Base-by-base conservation (phyloP, 2,329 filamentous ascomycete species). In the Penicillium sp. region DNA sequence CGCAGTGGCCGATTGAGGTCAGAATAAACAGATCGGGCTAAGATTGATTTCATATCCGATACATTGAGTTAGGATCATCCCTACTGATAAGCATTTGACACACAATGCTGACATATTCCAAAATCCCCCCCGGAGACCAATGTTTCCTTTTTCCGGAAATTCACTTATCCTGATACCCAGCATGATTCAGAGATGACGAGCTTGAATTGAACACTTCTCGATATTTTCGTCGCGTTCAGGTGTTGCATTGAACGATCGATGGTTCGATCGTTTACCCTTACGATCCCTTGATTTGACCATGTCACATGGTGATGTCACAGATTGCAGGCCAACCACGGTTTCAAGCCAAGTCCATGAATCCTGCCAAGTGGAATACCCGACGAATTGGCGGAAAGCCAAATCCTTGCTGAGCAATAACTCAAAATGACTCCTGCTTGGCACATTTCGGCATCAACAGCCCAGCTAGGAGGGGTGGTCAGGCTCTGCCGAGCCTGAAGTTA, bases 281-380 rank as follows among this genome's bases (percentile, higher is more conserved):
- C 2, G 13, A 7, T 24, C 24, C 18, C 29, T 34, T 36, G 36
- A 11, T 48, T 16, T 11, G 21, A 21, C 3, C 24, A 18, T 16
- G 32, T 53, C 50, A 53, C 18, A 45, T 52, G 50, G 29, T 48
- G 44, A 53, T 48, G 50, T 53, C 50, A 48, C 29, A 16, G 16
- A 42, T 46, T 29, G n/a, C n/a, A 21, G 34, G 13, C 21, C 4
- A 46, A 32, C 21, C 18, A 9, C 38, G 18, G 34, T 16, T 40
- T 27, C 7, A 32, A 46, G 18, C 36, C 36, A 40, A 51, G 45
- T 40, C 10, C 5, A 21, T 18, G 38, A 40, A 46, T 21, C 36
- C 24, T 8, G 32, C 43, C 42, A 32, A 45, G 39, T 36, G 18
- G 27, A 27, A 7, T 31, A 31, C 7, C 47, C 32, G 34, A 36